These are phyloP conservation scores for Aristolochia californica DNA, from an alignment of 164 flowering plant genomes.

Conservation along the genomic window DNA sequence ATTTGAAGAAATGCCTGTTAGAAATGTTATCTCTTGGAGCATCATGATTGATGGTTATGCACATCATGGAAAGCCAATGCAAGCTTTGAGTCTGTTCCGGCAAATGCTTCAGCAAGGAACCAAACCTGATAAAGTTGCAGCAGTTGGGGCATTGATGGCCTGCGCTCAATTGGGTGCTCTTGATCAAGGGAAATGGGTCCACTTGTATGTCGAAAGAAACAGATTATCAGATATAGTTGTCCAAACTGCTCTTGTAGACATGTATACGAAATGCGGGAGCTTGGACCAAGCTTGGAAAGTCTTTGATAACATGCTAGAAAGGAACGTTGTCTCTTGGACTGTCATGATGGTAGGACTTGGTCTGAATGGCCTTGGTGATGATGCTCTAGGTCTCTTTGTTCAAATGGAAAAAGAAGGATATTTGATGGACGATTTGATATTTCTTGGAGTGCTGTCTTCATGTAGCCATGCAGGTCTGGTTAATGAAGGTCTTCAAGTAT, in stretches of 20 bases:
- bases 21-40: slow-evolving; percentile 32
- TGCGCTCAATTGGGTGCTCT: slow-evolving; percentile 33
- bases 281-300: slow-evolving; percentile 17
- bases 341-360: slow-evolving; percentile 32
- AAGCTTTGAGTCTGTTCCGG: slow-evolving; percentile 23
- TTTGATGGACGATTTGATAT: slow-evolving; percentile 22
- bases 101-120: slow-evolving; percentile 24
- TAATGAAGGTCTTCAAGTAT: slow-evolving; percentile 18
- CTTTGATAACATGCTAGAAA: slow-evolving; percentile 20
- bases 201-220: slow-evolving; percentile 20
- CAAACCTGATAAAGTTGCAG: slow-evolving; percentile 22
- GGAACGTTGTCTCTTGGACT: slow-evolving; percentile 22
- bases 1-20: slow-evolving; percentile 22
- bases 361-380: slow-evolving; percentile 19
- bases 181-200: slow-evolving; percentile 34
- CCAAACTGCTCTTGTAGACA: slow-evolving; percentile 30
- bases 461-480: slow-evolving; percentile 30
- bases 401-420: slow-evolving; percentile 17
- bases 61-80: slow-evolving; percentile 16
- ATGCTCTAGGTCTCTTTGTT: slow-evolving; percentile 18
- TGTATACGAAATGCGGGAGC: slow-evolving; percentile 34
- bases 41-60: slow-evolving; percentile 30
- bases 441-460: slow-evolving; percentile 22
- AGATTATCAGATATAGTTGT: slow-evolving; percentile 20
- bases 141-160: slow-evolving; percentile 19